A percentile compares a stretch with the other conserved stretches of the same genome.
Conservation (phyloP, 169 alveolate genomes). For the Toxoplasma gondii region DNA sequence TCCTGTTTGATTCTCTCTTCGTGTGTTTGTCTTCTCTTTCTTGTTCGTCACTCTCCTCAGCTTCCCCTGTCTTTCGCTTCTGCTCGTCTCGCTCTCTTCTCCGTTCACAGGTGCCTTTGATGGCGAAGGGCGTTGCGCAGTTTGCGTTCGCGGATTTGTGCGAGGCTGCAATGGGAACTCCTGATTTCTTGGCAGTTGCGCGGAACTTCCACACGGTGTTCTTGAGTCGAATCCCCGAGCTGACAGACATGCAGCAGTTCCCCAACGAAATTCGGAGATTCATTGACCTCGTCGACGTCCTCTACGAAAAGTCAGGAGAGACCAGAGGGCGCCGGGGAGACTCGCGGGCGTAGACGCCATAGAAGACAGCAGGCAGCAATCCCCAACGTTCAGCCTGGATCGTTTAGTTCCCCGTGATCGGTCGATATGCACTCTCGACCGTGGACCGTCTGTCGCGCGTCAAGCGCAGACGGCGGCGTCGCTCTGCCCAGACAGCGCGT, state of each 20-base stretch:
- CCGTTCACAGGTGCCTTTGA: conserved; percentile 36
- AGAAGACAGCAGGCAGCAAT: too few relatives aligned
- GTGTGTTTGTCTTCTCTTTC: neutral
- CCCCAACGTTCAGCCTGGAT: too few relatives aligned
- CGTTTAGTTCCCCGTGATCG: too few relatives aligned
- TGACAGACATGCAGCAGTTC: conserved; percentile 16
- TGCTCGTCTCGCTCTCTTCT: neutral
- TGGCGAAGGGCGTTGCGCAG: conserved; percentile 35
- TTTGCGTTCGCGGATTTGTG: conserved; percentile 52
- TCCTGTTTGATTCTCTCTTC: too few relatives aligned
- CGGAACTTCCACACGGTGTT: conserved; percentile 42
- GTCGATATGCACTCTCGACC: too few relatives aligned
- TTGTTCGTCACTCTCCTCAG: neutral
- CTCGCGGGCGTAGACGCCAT: neutral
- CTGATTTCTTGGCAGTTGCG: conserved; percentile 55
- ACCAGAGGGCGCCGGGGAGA: neutral
- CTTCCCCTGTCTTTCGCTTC: neutral
- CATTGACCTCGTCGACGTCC: conserved; percentile 63
- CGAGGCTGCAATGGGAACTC: conserved; percentile 42
- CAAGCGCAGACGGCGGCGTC: too few relatives aligned
- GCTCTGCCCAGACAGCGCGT: too few relatives aligned
- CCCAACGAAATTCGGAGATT: conserved; percentile 65
- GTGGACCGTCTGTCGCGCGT: too few relatives aligned
- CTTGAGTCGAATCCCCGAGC: conserved; percentile 21
- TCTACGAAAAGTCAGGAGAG: conserved; percentile 54